Percentiles rank a stretch among this genome's conserved stretches.
Conservation (phyloP, 2,329 filamentous ascomycete species). For the Thielaviopsis cerberus region DNA sequence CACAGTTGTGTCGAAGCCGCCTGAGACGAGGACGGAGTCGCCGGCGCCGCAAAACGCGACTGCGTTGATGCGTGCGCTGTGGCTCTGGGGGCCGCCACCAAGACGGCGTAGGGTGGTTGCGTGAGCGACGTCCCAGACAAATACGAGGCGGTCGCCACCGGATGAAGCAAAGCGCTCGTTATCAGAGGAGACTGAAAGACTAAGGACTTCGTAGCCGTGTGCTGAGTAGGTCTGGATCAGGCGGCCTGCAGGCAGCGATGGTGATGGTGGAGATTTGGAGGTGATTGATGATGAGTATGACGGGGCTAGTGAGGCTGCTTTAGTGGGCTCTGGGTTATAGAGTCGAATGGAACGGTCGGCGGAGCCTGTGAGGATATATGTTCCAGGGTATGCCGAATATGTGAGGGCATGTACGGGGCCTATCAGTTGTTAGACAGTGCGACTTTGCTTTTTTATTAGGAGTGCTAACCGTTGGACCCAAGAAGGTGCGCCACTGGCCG, state of each 20-base stretch:
- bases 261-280: neutral
- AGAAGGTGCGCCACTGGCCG: slow-evolving; percentile 35
- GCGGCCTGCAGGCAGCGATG: slow-evolving; percentile 26
- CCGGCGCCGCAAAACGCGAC: slow-evolving; percentile 61
- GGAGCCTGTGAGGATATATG: slow-evolving; percentile 69
- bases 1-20: slow-evolving; percentile 58
- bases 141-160: slow-evolving; percentile 78
- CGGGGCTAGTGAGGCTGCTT: slow-evolving; percentile 21
- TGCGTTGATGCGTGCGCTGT: slow-evolving; percentile 56
- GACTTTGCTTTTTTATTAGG: neutral
- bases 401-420: slow-evolving; percentile 54
- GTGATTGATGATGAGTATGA: neutral
- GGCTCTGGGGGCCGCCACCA: slow-evolving; percentile 39
- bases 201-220: slow-evolving; percentile 83
- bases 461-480: slow-evolving; percentile 36
- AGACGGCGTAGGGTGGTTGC: slow-evolving; percentile 63
- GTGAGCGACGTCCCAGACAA: slow-evolving; percentile 82
- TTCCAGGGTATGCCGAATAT: slow-evolving; percentile 54
- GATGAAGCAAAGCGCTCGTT: slow-evolving; percentile 76
- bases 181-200: slow-evolving; percentile 52
- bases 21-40: slow-evolving; percentile 54
- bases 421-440: slow-evolving; percentile 17
- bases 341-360: slow-evolving; percentile 72
- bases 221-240: slow-evolving; percentile 78
- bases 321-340: slow-evolving; percentile 52